Base-by-base conservation (phyloP, 164 flowering plant genomes). In the Dillenia turbinata region DNA sequence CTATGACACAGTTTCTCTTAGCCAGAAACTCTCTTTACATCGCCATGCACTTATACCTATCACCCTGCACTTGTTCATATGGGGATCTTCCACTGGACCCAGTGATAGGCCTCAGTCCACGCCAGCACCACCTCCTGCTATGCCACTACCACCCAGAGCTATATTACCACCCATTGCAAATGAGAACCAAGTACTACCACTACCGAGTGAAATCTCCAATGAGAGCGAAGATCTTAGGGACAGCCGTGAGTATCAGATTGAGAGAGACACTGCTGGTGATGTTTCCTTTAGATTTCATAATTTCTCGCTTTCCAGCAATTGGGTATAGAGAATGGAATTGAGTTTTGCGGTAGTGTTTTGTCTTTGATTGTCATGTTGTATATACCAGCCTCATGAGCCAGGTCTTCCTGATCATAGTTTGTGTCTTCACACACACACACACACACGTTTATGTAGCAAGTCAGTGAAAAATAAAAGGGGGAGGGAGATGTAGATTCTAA, bases 1-100 rank as follows among this genome's bases (percentile, higher is more conserved):
- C 63, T 93, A 69, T 40, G 98, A 93, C 76, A 93, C 98, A 0
- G 82, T 93, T 33, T 93, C 97, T 1, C 83, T 93, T 19, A 90
- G 98, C 81, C 97, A 85, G 65, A 93, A 90, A 73, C 90, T 90
- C 54, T 93, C 98, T 1, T 69, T 93, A 64, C 98, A 93, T 73
- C 82, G 94, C 12, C 97, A 90, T 52, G 88, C 97, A 7, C 75
- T 76, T 61, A 80, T 78, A 12, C 83, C 98, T 1, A 86, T 93
- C 12, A 67, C 77, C 58, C 61, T 93, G 14, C 98, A 93, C 44
- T 73, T 90, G 0, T 80, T 90, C 65, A 53, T 83, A 45, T 89
- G 94, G 92, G 92, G 86, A 56, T 53, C 80, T 19, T 67, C 76
- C 1, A 58, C 56, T 8, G 71, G 60, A 19, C 52, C 60, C 49